Conservation (phyloP, 1,284 basidiomycete species). For the Uromyces viciae-fabae region DNA sequence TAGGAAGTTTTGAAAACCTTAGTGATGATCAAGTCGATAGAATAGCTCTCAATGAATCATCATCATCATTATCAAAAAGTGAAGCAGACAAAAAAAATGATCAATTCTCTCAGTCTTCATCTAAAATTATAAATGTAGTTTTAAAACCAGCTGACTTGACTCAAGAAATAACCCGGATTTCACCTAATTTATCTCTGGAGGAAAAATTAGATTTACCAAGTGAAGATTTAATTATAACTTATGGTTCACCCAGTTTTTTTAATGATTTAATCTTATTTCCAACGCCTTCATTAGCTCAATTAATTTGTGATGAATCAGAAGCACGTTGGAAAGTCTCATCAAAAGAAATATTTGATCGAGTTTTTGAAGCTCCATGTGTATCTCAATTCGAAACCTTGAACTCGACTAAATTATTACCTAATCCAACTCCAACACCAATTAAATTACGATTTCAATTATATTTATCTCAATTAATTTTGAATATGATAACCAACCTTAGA, state of each 20-base stretch:
- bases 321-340: slow-evolving; percentile 55
- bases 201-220: slow-evolving; percentile 18
- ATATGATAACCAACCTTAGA: not conserved
- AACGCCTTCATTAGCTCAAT: slow-evolving; percentile 58
- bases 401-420: not conserved
- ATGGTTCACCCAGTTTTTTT: slow-evolving; percentile 62
- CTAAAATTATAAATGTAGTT: slow-evolving; percentile 53
- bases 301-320: slow-evolving; percentile 53
- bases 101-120: slow-evolving; percentile 49
- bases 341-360: slow-evolving; percentile 55
- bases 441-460: not conserved
- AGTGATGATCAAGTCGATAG: slow-evolving; percentile 45
- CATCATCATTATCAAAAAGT: slow-evolving; percentile 59
- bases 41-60: slow-evolving; percentile 55
- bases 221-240: slow-evolving; percentile 58
- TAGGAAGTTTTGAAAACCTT: slow-evolving; percentile 61
- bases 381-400: not conserved
- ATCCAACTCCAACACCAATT: not conserved
- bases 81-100: slow-evolving; percentile 56
- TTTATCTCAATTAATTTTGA: not conserved
- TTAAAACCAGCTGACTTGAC: slow-evolving; percentile 58
- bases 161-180: slow-evolving; percentile 50
- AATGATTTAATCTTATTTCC: slow-evolving; percentile 60
- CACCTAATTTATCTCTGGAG: not conserved
- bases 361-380: slow-evolving; percentile 54